Evolutionary conservation across 1,284 basidiomycete species (phyloP).

Genomic region (Leccinum olivaceoglutinosum): DNA sequence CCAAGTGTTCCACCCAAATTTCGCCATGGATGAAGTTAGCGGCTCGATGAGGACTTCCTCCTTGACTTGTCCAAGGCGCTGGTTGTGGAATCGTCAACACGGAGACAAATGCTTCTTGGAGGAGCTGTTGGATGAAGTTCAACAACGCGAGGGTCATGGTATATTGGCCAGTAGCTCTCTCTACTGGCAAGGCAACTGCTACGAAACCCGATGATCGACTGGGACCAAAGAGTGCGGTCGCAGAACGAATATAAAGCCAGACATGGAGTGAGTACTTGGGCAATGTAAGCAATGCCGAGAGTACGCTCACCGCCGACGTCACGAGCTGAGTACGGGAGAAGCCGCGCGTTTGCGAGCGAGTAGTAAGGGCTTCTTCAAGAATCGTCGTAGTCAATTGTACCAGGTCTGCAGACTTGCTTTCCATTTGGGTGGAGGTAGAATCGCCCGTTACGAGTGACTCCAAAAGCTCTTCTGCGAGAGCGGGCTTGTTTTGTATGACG

Average conservation of each 20-base stretch:
- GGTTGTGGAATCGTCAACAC: slow-evolving; percentile 47
- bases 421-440: slow-evolving; percentile 13
- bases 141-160: slow-evolving; percentile 76
- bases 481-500: slow-evolving; percentile 64
- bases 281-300: slow-evolving; percentile 73
- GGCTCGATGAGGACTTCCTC: slow-evolving; percentile 79
- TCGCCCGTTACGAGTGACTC: slow-evolving; percentile 50
- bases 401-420: slow-evolving; percentile 42
- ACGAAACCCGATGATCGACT: slow-evolving; percentile 47
- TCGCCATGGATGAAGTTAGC: slow-evolving; percentile 75
- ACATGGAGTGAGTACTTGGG: slow-evolving; percentile 73
- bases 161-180: slow-evolving; percentile 71
- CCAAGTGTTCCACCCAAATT: slow-evolving; percentile 79
- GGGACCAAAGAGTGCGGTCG: slow-evolving; percentile 69
- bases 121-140: slow-evolving; percentile 70
- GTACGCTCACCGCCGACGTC: slow-evolving; percentile 72
- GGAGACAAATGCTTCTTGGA: slow-evolving; percentile 66
- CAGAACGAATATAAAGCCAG: slow-evolving; percentile 82
- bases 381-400: slow-evolving; percentile 80
- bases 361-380: slow-evolving; percentile 71
- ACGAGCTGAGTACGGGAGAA: slow-evolving; percentile 60
- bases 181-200: slow-evolving; percentile 63
- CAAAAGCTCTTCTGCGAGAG: slow-evolving; percentile 61
- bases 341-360: slow-evolving; percentile 41
- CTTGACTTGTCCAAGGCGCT: slow-evolving; percentile 64